phyloP scores from a whole-genome alignment of 306 rosid genomes.

The Gynostemma pentaphyllum region DNA sequence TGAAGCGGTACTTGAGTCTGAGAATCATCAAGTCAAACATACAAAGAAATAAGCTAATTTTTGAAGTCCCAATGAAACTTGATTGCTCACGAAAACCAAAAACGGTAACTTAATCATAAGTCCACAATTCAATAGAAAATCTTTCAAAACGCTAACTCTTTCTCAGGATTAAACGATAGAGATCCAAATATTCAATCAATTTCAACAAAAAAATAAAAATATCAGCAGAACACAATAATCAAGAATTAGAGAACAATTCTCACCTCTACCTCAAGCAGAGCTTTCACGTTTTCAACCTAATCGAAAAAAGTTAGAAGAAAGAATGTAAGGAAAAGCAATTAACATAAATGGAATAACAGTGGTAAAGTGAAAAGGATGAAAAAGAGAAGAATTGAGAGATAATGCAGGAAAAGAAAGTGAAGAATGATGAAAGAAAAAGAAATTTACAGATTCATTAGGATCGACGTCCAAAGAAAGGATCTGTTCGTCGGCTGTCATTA shows the following conservation, averaged over 20 bases:
- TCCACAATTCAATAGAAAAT: not conserved
- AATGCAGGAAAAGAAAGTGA: not conserved
- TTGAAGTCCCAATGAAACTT: not conserved
- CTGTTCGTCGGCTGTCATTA: conserved; percentile 82
- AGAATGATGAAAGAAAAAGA: not conserved
- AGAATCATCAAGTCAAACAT: conserved; percentile 14
- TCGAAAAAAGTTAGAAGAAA: not conserved
- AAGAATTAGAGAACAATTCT: conserved; percentile 2
- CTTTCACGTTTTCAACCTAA: conserved; percentile 87
- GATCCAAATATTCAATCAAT: not conserved
- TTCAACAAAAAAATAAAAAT: not conserved
- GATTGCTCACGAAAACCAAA: not conserved
- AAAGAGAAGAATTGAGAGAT: not conserved
- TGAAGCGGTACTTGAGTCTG: conserved; percentile 77
- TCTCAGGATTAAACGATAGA: not conserved
- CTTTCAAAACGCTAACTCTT: not conserved
- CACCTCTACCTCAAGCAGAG: conserved; percentile 94
- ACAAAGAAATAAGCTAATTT: conserved; percentile 5
- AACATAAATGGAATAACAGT: not conserved
- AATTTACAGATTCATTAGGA: conserved; percentile 76
- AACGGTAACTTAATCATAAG: not conserved
- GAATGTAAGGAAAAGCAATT: not conserved
- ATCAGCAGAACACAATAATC: not conserved
- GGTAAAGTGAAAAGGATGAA: not conserved
- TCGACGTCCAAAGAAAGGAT: conserved; percentile 70